Evolutionary conservation across 2,329 filamentous ascomycete species (phyloP), one percentile per base, ranked within the genome.

Genomic region (Pseudopithomyces chartarum): DNA sequence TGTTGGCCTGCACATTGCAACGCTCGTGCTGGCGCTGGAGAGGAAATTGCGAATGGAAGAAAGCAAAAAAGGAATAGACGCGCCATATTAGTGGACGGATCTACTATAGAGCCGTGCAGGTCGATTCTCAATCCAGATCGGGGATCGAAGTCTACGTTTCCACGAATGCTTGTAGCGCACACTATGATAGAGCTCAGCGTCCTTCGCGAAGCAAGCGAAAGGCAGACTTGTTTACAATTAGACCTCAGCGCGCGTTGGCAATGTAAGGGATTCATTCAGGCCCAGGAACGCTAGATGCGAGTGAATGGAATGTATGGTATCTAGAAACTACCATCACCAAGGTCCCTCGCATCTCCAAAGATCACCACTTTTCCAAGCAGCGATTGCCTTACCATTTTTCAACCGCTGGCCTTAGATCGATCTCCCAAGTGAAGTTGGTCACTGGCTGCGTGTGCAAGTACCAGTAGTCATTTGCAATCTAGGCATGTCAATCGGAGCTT

Each of bases 401-500:
- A 51, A 92, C 81, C 74, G 86, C 92, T 1, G 92, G 91, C 60
- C 92, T 81, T 29, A 93, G 79, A 75, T 96, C 92, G 64, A 96
- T 75, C 77, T 96, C 91, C 70, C 91, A 90, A 0, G 90, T 92
- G 68, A 94, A 96, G 2, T 86, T 86, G 6, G 89, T 91, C 64
- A 85, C 84, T 32, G 88, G 90, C 79, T 97, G 92, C 0, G 87
- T 89, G 70, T 96, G 92, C 67, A 96, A 72, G 70, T 88, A 81
- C 91, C 91, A 96, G 69, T 96, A 96, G 11, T 86, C 85, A 62
- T 96, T 91, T 11, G 92, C 92, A 80, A 96, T 96, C 87, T 94
- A 44, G 4, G 4, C 17, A 39, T 26, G 22, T 57, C 48, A 54
- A 26, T 11, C 22, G 44, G 17, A 42, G 4, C 4, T 38, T 1